Conservation (phyloP, 164 flowering plant genomes). For the Saururus chinensis region DNA sequence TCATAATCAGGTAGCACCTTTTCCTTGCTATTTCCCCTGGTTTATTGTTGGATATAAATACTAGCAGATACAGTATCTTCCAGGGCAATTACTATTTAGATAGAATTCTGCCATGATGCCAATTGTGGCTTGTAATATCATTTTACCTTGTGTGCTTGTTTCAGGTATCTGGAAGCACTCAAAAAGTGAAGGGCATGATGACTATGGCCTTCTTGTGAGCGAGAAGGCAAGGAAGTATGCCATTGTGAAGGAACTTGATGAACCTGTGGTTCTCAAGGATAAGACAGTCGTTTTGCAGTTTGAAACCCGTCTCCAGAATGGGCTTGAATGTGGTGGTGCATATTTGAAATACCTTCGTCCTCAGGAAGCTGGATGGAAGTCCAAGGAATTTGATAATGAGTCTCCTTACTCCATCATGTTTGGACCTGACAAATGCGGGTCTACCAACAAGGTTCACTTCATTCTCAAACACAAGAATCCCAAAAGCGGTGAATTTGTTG, state of each 20-base stretch:
- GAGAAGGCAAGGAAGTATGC: constrained; percentile 92
- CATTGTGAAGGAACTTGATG: constrained; percentile 79
- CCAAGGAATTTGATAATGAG: constrained; percentile 78
- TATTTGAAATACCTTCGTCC: constrained; percentile 93
- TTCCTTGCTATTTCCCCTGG: no score
- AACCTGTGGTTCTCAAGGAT: constrained; percentile 56
- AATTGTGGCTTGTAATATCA: background rate
- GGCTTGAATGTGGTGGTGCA: constrained; percentile 98
- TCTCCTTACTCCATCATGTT: constrained; percentile 95
- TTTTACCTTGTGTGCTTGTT: background rate
- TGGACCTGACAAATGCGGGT: constrained; percentile 97
- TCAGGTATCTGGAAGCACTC: constrained; percentile 90
- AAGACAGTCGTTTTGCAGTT: constrained; percentile 68
- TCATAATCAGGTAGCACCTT: no score
- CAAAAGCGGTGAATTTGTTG: constrained; percentile 74
- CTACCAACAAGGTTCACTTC: constrained; percentile 92
- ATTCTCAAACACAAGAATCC: constrained; percentile 94
- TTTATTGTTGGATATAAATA: no score
- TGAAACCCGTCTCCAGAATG: constrained; percentile 84
- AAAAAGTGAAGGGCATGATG: constrained; percentile 97
- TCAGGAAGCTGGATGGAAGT: constrained; percentile 87
- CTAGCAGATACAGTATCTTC: no score
- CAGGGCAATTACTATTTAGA: no score
- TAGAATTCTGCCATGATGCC: background rate
- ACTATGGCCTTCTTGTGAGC: constrained; percentile 91